Percentiles rank a stretch among this genome's conserved stretches.
Evolutionary conservation across 192 early-diverging fungal genomes (phyloP).

Genomic region (Coemansia sp.): DNA sequence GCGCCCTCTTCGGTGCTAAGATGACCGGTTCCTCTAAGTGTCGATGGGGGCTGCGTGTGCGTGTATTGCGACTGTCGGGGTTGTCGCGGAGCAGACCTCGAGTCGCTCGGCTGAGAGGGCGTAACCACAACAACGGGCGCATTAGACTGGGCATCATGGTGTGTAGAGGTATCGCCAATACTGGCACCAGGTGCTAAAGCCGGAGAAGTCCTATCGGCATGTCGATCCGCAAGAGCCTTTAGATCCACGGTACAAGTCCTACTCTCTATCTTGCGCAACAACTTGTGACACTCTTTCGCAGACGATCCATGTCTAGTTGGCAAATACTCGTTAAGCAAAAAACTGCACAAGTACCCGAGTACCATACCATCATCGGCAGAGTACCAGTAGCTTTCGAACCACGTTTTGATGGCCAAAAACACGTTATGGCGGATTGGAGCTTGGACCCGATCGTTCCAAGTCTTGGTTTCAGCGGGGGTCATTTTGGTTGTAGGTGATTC

Average conservation of each 20-base stretch:
- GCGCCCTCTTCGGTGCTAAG: background rate
- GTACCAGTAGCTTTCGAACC: constrained; percentile 79
- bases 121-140: background rate
- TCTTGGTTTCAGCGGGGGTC: constrained; percentile 53
- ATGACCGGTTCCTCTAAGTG: background rate
- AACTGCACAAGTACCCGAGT: constrained; percentile 38
- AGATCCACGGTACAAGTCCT: constrained; percentile 22
- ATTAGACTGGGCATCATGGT: background rate
- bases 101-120: background rate
- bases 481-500: constrained; percentile 60
- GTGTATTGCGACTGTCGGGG: background rate
- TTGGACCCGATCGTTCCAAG: constrained; percentile 67
- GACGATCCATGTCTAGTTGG: constrained; percentile 18
- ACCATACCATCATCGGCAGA: constrained; percentile 53
- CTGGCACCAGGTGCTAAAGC: background rate
- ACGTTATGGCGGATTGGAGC: constrained; percentile 73
- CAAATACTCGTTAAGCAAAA: constrained; percentile 37
- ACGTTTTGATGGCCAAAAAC: constrained; percentile 77
- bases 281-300: constrained; percentile 36
- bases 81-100: background rate
- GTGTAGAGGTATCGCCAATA: background rate
- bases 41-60: background rate
- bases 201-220: background rate
- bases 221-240: background rate
- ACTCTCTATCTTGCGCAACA: constrained; percentile 25